A percentile compares a stretch with the other conserved stretches of the same genome.
Evolutionary conservation across 129 eudicot species (phyloP).

Genomic region (Ambrosia artemisiifolia): DNA sequence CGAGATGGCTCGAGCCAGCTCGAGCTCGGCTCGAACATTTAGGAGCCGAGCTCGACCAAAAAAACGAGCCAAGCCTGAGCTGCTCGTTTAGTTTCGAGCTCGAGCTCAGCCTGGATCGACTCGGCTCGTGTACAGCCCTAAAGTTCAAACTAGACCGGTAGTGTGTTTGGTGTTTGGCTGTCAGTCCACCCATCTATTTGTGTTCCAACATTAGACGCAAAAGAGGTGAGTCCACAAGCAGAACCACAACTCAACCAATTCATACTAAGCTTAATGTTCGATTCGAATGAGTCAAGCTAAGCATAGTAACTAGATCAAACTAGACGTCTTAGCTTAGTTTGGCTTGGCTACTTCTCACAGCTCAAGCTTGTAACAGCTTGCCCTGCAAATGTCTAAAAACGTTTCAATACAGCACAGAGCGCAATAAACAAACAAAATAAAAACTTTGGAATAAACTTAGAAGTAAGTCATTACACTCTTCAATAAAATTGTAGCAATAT

Average conservation of each 20-base stretch:
- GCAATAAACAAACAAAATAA: not conserved
- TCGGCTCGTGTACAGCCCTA: no score
- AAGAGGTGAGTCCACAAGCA: not conserved
- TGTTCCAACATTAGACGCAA: no score
- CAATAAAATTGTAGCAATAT: constrained; percentile 32
- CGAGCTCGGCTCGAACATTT: no score
- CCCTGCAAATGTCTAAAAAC: not conserved
- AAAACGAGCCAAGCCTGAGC: no score
- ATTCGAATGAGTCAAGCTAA: not conserved
- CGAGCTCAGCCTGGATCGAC: no score
- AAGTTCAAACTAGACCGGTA: no score
- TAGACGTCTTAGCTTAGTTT: not conserved
- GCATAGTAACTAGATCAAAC: not conserved
- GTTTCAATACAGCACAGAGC: not conserved
- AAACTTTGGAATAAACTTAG: constrained; percentile 10
- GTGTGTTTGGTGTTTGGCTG: no score
- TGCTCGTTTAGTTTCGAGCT: no score
- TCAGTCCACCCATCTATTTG: no score
- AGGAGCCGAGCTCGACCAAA: no score
- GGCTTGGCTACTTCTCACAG: not conserved
- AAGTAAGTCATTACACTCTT: constrained; percentile 31
- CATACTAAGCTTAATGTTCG: not conserved
- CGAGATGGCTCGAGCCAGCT: no score
- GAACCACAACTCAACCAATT: not conserved
- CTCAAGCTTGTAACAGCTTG: not conserved